Conservation (phyloP, 164 flowering plant species). For the Vitis cinerea region DNA sequence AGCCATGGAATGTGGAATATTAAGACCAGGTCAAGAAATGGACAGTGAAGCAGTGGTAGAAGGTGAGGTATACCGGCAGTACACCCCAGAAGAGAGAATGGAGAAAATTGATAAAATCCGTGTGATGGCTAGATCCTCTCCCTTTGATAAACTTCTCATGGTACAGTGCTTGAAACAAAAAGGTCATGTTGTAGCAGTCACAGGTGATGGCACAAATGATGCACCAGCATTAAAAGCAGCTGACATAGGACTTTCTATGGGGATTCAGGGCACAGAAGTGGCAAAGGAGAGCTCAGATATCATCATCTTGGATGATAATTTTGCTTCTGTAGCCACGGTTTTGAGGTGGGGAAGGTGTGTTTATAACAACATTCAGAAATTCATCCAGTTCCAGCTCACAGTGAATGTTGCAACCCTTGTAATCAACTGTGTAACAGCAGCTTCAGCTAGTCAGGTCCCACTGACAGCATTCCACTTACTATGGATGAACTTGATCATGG, state of each 20-base stretch:
- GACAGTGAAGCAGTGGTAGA: slow-evolving; percentile 39
- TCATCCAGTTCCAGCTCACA: slow-evolving; percentile 75
- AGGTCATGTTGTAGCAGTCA: slow-evolving; percentile 74
- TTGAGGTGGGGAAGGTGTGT: slow-evolving; percentile 63
- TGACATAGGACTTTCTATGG: slow-evolving; percentile 67
- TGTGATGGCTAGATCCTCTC: slow-evolving; percentile 78
- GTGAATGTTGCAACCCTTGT: slow-evolving; percentile 59
- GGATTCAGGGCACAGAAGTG: slow-evolving; percentile 66
- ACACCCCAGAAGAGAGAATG: slow-evolving; percentile 40
- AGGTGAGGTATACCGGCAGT: slow-evolving; percentile 50
- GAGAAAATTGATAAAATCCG: slow-evolving; percentile 41
- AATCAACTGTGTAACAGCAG: slow-evolving; percentile 61
- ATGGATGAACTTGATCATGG: slow-evolving; percentile 83
- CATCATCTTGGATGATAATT: slow-evolving; percentile 61
- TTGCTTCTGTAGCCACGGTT: slow-evolving; percentile 50
- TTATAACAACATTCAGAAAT: slow-evolving; percentile 67
- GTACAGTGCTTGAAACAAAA: slow-evolving; percentile 57
- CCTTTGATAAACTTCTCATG: slow-evolving; percentile 63
- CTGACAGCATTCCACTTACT: slow-evolving; percentile 58
- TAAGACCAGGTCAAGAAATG: slow-evolving; percentile 17
- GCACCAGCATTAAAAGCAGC: slow-evolving; percentile 59
- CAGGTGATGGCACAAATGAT: slow-evolving; percentile 65
- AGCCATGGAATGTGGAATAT: slow-evolving; percentile 65
- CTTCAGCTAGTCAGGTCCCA: slow-evolving; percentile 56
- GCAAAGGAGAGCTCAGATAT: slow-evolving; percentile 72